Conservation (phyloP, 177 flowering plant species). For the Telopea speciosissima region DNA sequence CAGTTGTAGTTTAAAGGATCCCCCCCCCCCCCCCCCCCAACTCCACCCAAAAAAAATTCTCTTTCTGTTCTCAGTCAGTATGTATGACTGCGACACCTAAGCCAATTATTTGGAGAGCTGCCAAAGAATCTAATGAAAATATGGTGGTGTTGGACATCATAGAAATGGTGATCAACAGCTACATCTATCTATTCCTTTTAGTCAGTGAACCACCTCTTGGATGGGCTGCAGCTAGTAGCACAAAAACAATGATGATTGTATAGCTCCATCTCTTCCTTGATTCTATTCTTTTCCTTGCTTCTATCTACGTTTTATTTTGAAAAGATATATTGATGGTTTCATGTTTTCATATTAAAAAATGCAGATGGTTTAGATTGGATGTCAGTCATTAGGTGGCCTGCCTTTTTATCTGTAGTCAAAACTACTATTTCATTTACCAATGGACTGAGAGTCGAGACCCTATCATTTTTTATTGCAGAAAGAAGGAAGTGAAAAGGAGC, state of each 20-base stretch:
- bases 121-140: background rate
- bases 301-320: too few relatives aligned
- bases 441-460: background rate
- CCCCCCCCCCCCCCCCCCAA: too few relatives aligned
- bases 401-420: background rate
- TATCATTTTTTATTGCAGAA: constrained; percentile 37
- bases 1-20: background rate
- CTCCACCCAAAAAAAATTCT: too few relatives aligned
- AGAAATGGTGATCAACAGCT: background rate
- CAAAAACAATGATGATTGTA: too few relatives aligned
- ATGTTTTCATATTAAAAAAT: too few relatives aligned
- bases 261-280: too few relatives aligned
- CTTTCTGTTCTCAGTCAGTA: background rate
- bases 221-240: background rate
- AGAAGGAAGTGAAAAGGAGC: constrained; percentile 29
- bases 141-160: background rate
- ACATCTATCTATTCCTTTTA: background rate
- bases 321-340: background rate
- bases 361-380: background rate
- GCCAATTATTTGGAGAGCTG: background rate
- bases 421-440: background rate
- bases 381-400: background rate
- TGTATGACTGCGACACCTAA: background rate
- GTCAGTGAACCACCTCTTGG: background rate
- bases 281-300: too few relatives aligned